Percentiles rank a stretch among this genome's conserved stretches.
Evolutionary conservation across 345 rosid genomes (phyloP).

Genomic region (Trapa bicornis): DNA sequence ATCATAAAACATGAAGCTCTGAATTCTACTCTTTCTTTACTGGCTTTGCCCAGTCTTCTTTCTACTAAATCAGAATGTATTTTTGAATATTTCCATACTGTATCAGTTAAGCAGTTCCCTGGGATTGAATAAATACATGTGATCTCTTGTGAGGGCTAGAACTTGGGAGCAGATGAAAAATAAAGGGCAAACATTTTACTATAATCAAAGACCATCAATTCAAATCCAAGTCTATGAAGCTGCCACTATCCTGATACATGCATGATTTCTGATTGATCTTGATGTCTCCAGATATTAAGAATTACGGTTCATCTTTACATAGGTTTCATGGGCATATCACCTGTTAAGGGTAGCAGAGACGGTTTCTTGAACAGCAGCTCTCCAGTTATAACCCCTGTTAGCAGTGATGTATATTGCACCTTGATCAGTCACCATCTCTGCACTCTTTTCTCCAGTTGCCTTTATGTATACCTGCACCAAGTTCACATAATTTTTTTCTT

Average conservation of each 20-base stretch:
- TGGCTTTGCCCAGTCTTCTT: background rate
- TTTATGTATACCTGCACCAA: conserved; percentile 68
- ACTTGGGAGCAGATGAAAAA: too few relatives aligned
- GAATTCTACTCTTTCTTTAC: background rate
- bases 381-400: conserved; percentile 86
- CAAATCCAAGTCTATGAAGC: too few relatives aligned
- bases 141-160: too few relatives aligned
- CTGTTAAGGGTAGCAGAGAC: conserved; percentile 94
- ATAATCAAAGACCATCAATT: too few relatives aligned
- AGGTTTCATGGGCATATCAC: conserved; percentile 15
- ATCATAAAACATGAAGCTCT: background rate
- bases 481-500: background rate
- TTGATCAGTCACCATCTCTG: conserved; percentile 92
- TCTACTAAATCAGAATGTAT: background rate
- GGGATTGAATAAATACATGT: too few relatives aligned
- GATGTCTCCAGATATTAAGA: background rate
- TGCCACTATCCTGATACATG: too few relatives aligned
- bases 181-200: too few relatives aligned
- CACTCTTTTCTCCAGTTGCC: conserved; percentile 87
- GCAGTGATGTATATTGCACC: conserved; percentile 93
- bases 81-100: background rate
- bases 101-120: too few relatives aligned
- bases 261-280: background rate
- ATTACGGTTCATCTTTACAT: background rate
- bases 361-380: conserved; percentile 87